phyloP scores from a whole-genome alignment of 768 basidiomycete genomes.

The Boletus vinaceobasis region DNA sequence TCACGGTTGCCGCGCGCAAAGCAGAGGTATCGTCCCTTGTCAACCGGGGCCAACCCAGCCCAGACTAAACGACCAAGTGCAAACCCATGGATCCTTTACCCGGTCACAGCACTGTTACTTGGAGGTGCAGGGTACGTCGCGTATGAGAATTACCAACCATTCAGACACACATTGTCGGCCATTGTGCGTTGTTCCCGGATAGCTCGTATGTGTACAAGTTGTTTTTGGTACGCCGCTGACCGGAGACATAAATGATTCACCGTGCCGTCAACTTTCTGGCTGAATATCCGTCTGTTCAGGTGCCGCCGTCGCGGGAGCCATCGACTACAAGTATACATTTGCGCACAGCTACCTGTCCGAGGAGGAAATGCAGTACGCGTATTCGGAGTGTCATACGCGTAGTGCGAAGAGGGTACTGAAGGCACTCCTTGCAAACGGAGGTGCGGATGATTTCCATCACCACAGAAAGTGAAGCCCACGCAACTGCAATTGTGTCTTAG shows the following conservation, averaged over 20 bases:
- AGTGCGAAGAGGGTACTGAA: slow-evolving; percentile 76
- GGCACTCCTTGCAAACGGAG: slow-evolving; percentile 88
- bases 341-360: slow-evolving; percentile 48
- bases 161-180: slow-evolving; percentile 74
- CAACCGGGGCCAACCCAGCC: not conserved
- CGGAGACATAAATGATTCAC: slow-evolving; percentile 20
- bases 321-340: slow-evolving; percentile 74
- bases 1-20: slow-evolving; percentile 6
- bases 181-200: slow-evolving; percentile 76
- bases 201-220: slow-evolving; percentile 46
- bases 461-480: not conserved
- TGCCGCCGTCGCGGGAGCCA: slow-evolving; percentile 58
- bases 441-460: slow-evolving; percentile 36
- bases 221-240: slow-evolving; percentile 22
- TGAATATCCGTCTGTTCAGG: slow-evolving; percentile 33
- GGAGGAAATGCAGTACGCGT: slow-evolving; percentile 49
- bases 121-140: slow-evolving; percentile 38
- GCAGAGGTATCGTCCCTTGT: slow-evolving; percentile 8
- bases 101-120: slow-evolving; percentile 23
- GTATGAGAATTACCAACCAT: slow-evolving; percentile 69
- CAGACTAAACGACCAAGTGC: slow-evolving; percentile 3
- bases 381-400: slow-evolving; percentile 78
- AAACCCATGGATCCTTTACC: slow-evolving; percentile 26
- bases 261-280: not conserved
- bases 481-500: slow-evolving; percentile 30